Evolutionary conservation across 129 eudicot species (phyloP).

Genomic region (Ambrosia artemisiifolia): DNA sequence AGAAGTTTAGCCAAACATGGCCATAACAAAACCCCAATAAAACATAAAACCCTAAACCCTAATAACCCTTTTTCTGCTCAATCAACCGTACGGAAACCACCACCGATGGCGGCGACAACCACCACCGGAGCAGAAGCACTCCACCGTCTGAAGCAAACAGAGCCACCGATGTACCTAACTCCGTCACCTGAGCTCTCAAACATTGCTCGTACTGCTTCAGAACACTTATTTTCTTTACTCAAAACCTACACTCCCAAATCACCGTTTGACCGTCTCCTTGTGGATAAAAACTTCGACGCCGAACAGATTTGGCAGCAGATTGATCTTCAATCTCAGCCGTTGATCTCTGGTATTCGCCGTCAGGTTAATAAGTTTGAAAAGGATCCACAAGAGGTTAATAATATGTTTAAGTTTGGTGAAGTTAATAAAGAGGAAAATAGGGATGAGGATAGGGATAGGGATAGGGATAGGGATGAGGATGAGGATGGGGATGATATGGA

Average conservation of each 20-base stretch:
- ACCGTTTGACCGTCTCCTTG: constrained; percentile 53
- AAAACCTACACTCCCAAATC: constrained; percentile 64
- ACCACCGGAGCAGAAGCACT: constrained; percentile 53
- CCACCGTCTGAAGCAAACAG: constrained; percentile 56
- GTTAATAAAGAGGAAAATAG: constrained; percentile 8
- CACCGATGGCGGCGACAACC: constrained; percentile 32
- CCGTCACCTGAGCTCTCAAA: constrained; percentile 57
- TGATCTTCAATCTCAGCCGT: constrained; percentile 73
- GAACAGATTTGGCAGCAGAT: constrained; percentile 99
- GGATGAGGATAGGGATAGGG: constrained; percentile 23
- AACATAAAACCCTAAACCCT: not conserved
- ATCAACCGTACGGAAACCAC: no score
- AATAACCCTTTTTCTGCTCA: not conserved
- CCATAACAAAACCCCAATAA: no score
- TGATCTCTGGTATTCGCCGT: constrained; percentile 48
- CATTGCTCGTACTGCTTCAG: constrained; percentile 65
- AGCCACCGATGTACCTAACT: constrained; percentile 63
- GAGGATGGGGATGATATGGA: constrained; percentile 36
- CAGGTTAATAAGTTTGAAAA: constrained; percentile 60
- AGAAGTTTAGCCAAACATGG: no score
- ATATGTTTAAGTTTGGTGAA: constrained; percentile 21
- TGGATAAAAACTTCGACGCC: constrained; percentile 69
- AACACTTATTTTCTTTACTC: constrained; percentile 52
- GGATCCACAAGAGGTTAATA: constrained; percentile 37
- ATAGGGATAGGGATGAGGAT: constrained; percentile 30